phyloP scores from a whole-genome alignment of 371 early-diverging fungal species.

The Thermomucor indicae-seudaticae region DNA sequence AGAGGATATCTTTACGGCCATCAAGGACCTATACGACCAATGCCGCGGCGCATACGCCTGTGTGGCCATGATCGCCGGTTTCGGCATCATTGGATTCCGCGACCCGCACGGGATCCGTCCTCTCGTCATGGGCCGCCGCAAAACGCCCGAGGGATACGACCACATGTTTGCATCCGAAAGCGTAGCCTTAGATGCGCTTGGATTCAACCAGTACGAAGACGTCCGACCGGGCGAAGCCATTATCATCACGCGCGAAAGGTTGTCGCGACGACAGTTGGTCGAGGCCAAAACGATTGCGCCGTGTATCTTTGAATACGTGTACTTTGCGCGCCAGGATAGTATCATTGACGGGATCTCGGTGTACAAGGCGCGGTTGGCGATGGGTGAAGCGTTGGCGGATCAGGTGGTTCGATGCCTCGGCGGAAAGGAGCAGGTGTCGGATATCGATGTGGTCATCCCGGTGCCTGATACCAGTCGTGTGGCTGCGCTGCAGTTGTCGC shows the following conservation, averaged over 20 bases:
- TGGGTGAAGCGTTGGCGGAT: slow-evolving; percentile 94
- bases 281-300: slow-evolving; percentile 67
- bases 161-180: slow-evolving; percentile 97
- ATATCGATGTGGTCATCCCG: slow-evolving; percentile 97
- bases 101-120: slow-evolving; percentile 97
- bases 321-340: slow-evolving; percentile 97
- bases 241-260: slow-evolving; percentile 74
- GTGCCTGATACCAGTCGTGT: slow-evolving; percentile 95
- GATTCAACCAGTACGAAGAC: slow-evolving; percentile 84
- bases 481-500: slow-evolving; percentile 88
- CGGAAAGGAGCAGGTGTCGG: slow-evolving; percentile 58
- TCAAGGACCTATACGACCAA: slow-evolving; percentile 74
- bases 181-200: slow-evolving; percentile 87
- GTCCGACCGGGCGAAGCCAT: slow-evolving; percentile 91
- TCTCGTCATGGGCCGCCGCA: slow-evolving; percentile 83
- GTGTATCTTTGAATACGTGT: slow-evolving; percentile 97
- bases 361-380: slow-evolving; percentile 93
- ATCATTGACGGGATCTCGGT: slow-evolving; percentile 97
- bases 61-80: slow-evolving; percentile 94
- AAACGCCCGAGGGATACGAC: slow-evolving; percentile 57
- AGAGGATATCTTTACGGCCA: slow-evolving; percentile 94
- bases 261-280: slow-evolving; percentile 65
- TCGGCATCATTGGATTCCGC: slow-evolving; percentile 86
- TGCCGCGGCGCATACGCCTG: slow-evolving; percentile 93
- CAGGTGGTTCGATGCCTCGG: slow-evolving; percentile 70